These are phyloP conservation scores for Isabelozyma pseudorhagii DNA, from an alignment of 805 yeast species.

Conservation along the genomic window DNA sequence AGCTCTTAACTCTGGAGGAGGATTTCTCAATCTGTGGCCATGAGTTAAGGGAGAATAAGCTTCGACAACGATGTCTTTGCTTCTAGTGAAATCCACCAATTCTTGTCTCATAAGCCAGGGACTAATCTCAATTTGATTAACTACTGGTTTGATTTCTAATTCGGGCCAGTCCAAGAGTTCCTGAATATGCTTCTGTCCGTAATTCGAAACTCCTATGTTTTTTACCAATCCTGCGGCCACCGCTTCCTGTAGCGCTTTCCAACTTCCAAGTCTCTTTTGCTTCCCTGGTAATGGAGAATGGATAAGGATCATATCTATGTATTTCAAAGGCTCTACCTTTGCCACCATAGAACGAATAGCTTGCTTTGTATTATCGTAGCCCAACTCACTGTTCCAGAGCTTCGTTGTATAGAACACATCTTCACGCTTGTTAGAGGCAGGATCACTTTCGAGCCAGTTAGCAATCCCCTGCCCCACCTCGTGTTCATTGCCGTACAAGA, in stretches of 20 bases:
- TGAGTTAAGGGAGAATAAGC: constrained; percentile 40
- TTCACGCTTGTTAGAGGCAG: constrained; percentile 10
- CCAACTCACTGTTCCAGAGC: constrained; percentile 66
- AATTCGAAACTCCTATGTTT: constrained; percentile 64
- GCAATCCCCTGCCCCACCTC: constrained; percentile 64
- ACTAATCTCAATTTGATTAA: constrained; percentile 49
- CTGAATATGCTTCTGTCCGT: constrained; percentile 52
- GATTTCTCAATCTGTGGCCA: constrained; percentile 24
- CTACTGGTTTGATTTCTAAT: constrained; percentile 41
- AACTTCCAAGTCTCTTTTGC: constrained; percentile 45
- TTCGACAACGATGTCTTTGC: constrained; percentile 25
- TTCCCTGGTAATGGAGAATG: constrained; percentile 51
- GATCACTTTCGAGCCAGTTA: constrained; percentile 26
- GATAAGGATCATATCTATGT: constrained; percentile 69
- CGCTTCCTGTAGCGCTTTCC: constrained; percentile 55
- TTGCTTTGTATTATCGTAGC: constrained; percentile 51
- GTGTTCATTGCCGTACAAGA: constrained; percentile 63
- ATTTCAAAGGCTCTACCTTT: constrained; percentile 51
- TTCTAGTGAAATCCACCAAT: constrained; percentile 25
- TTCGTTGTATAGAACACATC: constrained; percentile 58
- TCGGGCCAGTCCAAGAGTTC: constrained; percentile 49
- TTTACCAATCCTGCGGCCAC: constrained; percentile 48
- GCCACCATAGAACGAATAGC: constrained; percentile 58
- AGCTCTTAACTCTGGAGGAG: constrained; percentile 13
- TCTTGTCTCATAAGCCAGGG: constrained; percentile 49